phyloP scores from a whole-genome alignment of 208 protist species.

The Leishmania mexicana region DNA sequence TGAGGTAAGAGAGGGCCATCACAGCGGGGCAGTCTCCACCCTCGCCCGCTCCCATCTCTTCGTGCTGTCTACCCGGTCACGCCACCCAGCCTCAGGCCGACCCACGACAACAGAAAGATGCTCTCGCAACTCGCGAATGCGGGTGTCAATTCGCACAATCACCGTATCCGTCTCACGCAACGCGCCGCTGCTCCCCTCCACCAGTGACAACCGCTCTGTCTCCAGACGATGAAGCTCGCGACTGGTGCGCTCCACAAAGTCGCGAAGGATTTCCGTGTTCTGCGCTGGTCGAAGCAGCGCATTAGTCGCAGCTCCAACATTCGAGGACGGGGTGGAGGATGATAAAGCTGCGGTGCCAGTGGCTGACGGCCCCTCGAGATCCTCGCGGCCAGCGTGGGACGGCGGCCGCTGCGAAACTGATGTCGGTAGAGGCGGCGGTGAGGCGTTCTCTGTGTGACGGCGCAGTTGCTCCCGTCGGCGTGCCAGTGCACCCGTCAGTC shows the following conservation, averaged over 20 bases:
- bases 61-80: neutral
- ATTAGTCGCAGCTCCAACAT: neutral
- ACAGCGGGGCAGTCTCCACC: neutral
- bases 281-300: neutral
- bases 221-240: conserved; percentile 60
- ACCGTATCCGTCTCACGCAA: conserved; percentile 55
- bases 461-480: conserved; percentile 70
- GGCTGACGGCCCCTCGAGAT: neutral
- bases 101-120: conserved; percentile 24
- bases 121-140: conserved; percentile 47
- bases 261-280: neutral
- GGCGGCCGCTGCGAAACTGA: conserved; percentile 7
- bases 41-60: neutral
- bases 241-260: conserved; percentile 7
- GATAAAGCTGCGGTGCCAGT: neutral
- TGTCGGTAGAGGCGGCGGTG: neutral
- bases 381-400: neutral
- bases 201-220: conserved; percentile 46
- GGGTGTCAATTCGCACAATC: conserved; percentile 54
- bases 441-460: conserved; percentile 10
- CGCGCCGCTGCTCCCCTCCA: conserved; percentile 69
- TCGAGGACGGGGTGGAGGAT: neutral
- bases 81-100: neutral
- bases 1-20: neutral
- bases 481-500: conserved; percentile 51